Base-by-base conservation (phyloP, 148 eudicot genomes). In the Drosera capensis region DNA sequence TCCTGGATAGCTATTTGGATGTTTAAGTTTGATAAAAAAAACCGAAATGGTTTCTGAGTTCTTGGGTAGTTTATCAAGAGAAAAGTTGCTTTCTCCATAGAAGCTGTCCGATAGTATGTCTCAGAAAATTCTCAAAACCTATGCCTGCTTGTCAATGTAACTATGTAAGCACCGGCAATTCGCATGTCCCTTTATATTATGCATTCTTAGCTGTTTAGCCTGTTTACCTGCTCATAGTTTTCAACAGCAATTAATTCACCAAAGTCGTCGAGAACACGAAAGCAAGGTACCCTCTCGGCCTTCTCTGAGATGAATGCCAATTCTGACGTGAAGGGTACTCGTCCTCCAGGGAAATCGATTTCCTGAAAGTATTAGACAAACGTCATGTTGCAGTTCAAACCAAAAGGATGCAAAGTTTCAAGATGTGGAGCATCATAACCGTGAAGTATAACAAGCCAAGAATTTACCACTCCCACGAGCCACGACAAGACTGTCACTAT, bases 261-360 rank as follows among this genome's bases (percentile, higher is more conserved):
- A 43, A 59, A 20, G 19, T 75, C 74, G 45, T 74, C 77, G 46
- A 88, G 87, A 40, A 84, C 73, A 0, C 77, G 83, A 53, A 68
- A 88, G 61, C 97, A 88, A 31, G 69, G 86, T 51, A 80, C 57
- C 64, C 87, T 71, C 21, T 57, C 69, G 6, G 61, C 25, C 28
- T 46, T 23, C 25, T 73, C 79, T 1, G 74, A 48, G 23, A 65
- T 57, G 57, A 88, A 88, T 38, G 44, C 63, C 82, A 88, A 51
- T 21, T 80, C 56, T 1, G 82, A 59, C 25, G 87, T 80, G 48
- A 74, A 78, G 59, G 46, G 67, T n/a, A 80, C 78, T 24, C 35
- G 69, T 39, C 97, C 97, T 24, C 92, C 95, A 12, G 84, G 94
- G 57, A 75, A 84, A 55, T 84, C 71, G 63, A 72, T 47, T 18